These are phyloP conservation scores for Lonicera japonica DNA, from an alignment of 129 eudicot genomes.

Conservation along the genomic window DNA sequence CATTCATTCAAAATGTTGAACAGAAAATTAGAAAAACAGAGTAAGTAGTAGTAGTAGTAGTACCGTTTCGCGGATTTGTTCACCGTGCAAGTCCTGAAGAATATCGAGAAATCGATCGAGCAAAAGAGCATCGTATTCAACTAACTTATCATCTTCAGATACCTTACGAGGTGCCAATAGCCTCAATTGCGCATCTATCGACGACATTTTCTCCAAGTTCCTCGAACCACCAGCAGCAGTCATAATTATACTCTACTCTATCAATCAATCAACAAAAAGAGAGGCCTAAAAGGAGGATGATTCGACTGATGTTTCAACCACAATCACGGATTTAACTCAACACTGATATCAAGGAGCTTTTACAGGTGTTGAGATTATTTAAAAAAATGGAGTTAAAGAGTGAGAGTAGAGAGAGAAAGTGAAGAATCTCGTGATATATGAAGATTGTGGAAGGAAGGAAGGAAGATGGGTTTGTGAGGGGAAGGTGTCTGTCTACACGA, in stretches of 20 bases:
- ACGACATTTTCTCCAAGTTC: constrained; percentile 51
- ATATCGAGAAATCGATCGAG: constrained; percentile 81
- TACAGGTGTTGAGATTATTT: background rate
- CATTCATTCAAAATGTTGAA: too few relatives aligned
- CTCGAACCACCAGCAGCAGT: constrained; percentile 14
- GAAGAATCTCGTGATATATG: too few relatives aligned
- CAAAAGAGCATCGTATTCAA: constrained; percentile 73
- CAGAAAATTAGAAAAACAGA: too few relatives aligned
- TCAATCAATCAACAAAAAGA: background rate
- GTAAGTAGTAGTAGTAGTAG: constrained; percentile 1
- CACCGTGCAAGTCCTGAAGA: constrained; percentile 70
- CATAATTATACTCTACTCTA: constrained; percentile 16
- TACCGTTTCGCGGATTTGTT: constrained; percentile 67
- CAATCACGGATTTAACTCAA: constrained; percentile 16
- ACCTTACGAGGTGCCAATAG: constrained; percentile 61
- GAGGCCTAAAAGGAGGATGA: background rate
- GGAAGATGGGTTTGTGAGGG: too few relatives aligned
- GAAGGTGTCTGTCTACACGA: too few relatives aligned
- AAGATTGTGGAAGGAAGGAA: too few relatives aligned
- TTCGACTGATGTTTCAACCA: constrained; percentile 3
- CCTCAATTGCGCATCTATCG: constrained; percentile 75
- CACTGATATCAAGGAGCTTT: background rate
- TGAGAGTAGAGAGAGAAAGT: too few relatives aligned
- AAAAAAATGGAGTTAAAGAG: too few relatives aligned
- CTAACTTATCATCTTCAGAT: constrained; percentile 72